A percentile compares a stretch with the other conserved stretches of the same genome.
Evolutionary conservation across 169 alveolate species (phyloP).

Genomic region (Theileria equi): DNA sequence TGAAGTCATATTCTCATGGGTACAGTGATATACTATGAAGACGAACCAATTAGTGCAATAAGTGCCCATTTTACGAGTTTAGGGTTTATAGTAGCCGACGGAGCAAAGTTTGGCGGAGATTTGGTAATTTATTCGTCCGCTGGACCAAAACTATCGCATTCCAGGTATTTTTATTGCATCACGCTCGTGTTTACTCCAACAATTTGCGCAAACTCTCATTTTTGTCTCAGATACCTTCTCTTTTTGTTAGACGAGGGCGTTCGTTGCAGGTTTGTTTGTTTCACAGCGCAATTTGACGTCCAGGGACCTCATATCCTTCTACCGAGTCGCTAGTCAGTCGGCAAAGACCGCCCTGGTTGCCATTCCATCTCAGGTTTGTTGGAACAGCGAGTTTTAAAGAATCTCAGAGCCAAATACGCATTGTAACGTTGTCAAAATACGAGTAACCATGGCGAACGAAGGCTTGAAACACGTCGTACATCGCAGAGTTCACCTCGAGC

Average conservation of each 20-base stretch:
- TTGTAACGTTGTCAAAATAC: neutral
- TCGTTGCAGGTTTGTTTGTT: slow-evolving; percentile 17
- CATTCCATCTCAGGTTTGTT: neutral
- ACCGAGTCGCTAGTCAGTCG: slow-evolving; percentile 43
- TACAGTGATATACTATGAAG: slow-evolving; percentile 4
- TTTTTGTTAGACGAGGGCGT: neutral
- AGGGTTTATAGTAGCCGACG: slow-evolving; percentile 14
- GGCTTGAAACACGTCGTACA: slow-evolving; percentile 61
- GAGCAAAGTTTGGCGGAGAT: slow-evolving; percentile 48
- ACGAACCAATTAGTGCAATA: slow-evolving; percentile 5
- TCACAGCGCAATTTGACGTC: neutral
- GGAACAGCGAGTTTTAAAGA: neutral
- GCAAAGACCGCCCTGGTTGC: slow-evolving; percentile 32
- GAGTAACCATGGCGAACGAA: slow-evolving; percentile 15
- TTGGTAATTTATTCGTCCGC: slow-evolving; percentile 37
- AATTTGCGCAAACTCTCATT: neutral
- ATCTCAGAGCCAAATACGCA: neutral
- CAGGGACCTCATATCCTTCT: slow-evolving; percentile 46
- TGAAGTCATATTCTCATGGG: neutral
- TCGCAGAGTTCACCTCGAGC: slow-evolving; percentile 62
- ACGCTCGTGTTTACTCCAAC: neutral
- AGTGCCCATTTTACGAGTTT: slow-evolving; percentile 1
- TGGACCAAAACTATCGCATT: slow-evolving; percentile 40
- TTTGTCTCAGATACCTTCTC: slow-evolving; percentile 5
- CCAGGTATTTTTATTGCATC: slow-evolving; percentile 6